Base-by-base conservation (phyloP, 148 eudicot genomes). In the Nepenthes mirabilis region DNA sequence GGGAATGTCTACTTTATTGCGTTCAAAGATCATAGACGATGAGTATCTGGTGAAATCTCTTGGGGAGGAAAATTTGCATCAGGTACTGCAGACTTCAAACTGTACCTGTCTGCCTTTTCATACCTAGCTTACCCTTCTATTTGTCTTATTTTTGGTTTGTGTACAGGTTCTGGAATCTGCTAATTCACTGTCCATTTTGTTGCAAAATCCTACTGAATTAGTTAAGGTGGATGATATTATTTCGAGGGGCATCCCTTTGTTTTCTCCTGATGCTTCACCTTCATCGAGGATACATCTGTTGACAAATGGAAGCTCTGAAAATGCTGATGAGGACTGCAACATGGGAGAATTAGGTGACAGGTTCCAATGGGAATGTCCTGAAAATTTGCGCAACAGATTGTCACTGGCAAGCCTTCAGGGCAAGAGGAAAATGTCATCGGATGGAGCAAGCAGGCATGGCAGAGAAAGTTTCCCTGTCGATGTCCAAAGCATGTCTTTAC, bases 341-440 rank as follows among this genome's bases (percentile, higher is more conserved):
- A 34, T 75, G 50, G 77, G 74, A 45, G 96, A 76, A 63, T 68
- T 80, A 51, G 74, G 78, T 45, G 89, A 83, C 6, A 83, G 64
- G 62, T 89, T 84, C 68, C 72, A 67, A 49, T 94, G 99, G 99
- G 99, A 94, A 52, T 94, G 95, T 59, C 91, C 99, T 62, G 98
- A 91, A 78, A 91, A 85, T 73, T 68, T 85, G 68, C 85, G 88
- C 36, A 81, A 82, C 50, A 72, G 94, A 72, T 67, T 93, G 70
- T 82, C 96, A 37, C 88, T 85, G 65, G 72, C 87, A 23, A 77
- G 70, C 43, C 69, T 82, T 61, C 68, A 81, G 3, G 72, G 77
- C 23, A 94, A 90, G 71, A 79, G 95, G 59, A 94, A 86, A 68
- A 66, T 80, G 63, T 70, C 94, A 53, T 57, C 75, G 13, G 97